Percentiles rank a stretch among this genome's conserved stretches.
phyloP scores from a whole-genome alignment of 1,284 basidiomycete genomes.

The Boletus semigastroideus region DNA sequence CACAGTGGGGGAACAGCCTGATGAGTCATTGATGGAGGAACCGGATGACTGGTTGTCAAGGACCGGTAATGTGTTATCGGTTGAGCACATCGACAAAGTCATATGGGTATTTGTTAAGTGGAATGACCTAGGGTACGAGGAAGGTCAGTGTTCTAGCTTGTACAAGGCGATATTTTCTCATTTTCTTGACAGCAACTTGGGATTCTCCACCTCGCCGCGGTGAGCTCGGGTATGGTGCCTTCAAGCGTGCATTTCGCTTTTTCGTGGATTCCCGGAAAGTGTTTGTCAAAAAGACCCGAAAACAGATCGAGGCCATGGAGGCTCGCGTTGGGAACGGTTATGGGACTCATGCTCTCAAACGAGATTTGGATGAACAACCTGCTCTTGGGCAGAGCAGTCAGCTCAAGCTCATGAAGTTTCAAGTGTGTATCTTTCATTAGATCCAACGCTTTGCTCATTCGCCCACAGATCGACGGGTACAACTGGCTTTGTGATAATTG shows the following conservation, averaged over 20 bases:
- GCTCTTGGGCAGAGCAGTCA: conserved; percentile 61
- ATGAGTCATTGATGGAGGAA: conserved; percentile 48
- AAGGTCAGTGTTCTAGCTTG: conserved; percentile 53
- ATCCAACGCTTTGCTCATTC: conserved; percentile 7
- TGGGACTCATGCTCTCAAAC: conserved; percentile 44
- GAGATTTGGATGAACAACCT: conserved; percentile 48
- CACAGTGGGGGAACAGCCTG: conserved; percentile 58
- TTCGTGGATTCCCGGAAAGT: conserved; percentile 69
- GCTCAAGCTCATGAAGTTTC: conserved; percentile 82
- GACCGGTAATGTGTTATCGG: conserved; percentile 43
- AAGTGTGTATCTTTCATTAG: conserved; percentile 44
- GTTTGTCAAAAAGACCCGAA: conserved; percentile 50
- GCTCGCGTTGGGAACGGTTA: conserved; percentile 50
- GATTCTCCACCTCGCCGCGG: conserved; percentile 76
- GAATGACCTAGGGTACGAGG: conserved; percentile 87
- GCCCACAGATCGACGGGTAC: conserved; percentile 77
- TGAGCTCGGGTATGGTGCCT: conserved; percentile 62
- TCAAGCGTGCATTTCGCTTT: conserved; percentile 60
- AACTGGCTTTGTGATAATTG: conserved; percentile 93
- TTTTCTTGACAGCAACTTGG: conserved; percentile 68
- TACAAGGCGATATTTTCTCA: not conserved
- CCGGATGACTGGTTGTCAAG: conserved; percentile 60
- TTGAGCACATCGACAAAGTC: conserved; percentile 57
- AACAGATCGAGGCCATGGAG: conserved; percentile 42
- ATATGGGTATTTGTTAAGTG: conserved; percentile 88